Evolutionary conservation across 2,329 filamentous ascomycete species (phyloP), one percentile per base, ranked within the genome.

Genomic region (Microcera coccophila): DNA sequence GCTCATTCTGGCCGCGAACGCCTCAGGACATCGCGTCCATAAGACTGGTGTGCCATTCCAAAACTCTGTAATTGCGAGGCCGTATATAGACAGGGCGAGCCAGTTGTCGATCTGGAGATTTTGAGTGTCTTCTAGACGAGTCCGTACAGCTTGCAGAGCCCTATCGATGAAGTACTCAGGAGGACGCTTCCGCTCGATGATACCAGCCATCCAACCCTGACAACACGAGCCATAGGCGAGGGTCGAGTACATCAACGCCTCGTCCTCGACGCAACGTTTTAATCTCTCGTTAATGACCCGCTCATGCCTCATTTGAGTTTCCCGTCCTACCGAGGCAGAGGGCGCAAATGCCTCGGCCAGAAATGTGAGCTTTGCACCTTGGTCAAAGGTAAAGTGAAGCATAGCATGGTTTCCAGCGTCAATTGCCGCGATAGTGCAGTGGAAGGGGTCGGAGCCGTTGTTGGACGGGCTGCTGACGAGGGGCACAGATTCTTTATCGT

Each of bases 311-410:
- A 41, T 41, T 3, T 11, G 12, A 10, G 24, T 18, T 19, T 20
- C 20, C 11, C 24, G 12, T 5, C 18, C 11, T 4, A 32, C 21
- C 5, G 32, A 20, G 3, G 18, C 22, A 9, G 22, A 17, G 2
- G 44, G 47, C 4, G 44, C 47, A 36, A 47, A 50, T 2, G 47
- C 41, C 26, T 50, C 47, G 11, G 44, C 34, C 12, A 50, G 29
- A 24, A 50, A 50, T 2, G 44, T 42, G 9, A 29, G 16, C 33
- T 38, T 39, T n/a, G 44, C 21, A 10, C n/a, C 20, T 12, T 31
- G 15, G 5, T 19, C 26, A 22, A 42, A 50, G 8, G 37, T 40
- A 22, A 47, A 42, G 20, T 38, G 38, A 14, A 50, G 33, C 20
- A 47, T 34, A 15, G 32, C 17, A 20, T 43, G 31, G 32, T 39